Evolutionary conservation across 495 filamentous ascomycete species (phyloP).

Genomic region (Penicillium egyptiacum): DNA sequence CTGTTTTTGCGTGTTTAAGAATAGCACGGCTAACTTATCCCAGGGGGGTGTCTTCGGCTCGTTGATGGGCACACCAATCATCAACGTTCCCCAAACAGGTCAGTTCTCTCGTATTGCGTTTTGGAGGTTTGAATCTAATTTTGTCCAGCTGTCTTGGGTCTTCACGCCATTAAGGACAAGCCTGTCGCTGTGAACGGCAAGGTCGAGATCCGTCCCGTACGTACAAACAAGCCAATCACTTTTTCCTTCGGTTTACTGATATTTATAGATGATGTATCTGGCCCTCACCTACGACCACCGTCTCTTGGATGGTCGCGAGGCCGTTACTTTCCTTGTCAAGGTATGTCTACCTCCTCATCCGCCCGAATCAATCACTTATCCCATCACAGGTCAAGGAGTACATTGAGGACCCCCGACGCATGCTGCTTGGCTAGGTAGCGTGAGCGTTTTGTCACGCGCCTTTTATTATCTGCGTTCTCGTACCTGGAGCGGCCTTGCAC

Average conservation of each 20-base stretch:
- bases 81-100: constrained; percentile 91
- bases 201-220: constrained; percentile 82
- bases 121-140: constrained; percentile 20
- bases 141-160: constrained; percentile 74
- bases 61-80: constrained; percentile 98
- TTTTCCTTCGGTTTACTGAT: constrained; percentile 19
- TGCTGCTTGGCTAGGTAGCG: constrained; percentile 65
- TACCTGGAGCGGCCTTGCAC: constrained; percentile 20
- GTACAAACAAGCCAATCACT: constrained; percentile 14
- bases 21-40: constrained; percentile 22
- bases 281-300: constrained; percentile 97
- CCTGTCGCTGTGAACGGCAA: constrained; percentile 88
- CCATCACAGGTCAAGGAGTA: constrained; percentile 75
- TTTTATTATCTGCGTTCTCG: constrained; percentile 19
- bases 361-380: constrained; percentile 15
- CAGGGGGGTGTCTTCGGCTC: constrained; percentile 73
- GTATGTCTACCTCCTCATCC: constrained; percentile 31
- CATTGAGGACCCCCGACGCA: constrained; percentile 92
- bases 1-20: not conserved
- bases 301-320: constrained; percentile 91
- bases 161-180: constrained; percentile 98
- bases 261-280: constrained; percentile 86
- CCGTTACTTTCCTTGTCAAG: constrained; percentile 96
- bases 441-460: not conserved
- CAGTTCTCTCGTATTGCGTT: constrained; percentile 15